Base-by-base conservation (phyloP, 257 asterid species). In the Coffea canephora region DNA sequence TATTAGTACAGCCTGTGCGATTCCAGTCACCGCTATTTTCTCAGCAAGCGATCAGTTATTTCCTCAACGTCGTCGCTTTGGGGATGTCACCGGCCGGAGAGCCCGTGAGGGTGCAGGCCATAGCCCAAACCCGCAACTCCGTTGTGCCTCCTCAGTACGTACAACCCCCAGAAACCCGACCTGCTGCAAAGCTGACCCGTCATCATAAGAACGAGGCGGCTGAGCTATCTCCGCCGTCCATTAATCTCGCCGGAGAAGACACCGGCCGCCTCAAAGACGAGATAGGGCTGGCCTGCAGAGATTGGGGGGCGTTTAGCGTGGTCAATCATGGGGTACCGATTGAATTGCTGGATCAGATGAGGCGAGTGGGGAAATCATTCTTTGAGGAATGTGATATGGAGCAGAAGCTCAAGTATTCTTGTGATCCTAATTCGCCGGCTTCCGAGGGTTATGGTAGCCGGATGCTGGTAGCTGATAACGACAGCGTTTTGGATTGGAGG, bases 391-490 rank as follows among this genome's bases (percentile, higher is more conserved):
- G 89, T 79, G 45, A 86, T 27, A 85, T 90, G 92, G 91, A 84
- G 77, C 86, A 91, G 69, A 95, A 95, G 84, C 86, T 88, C 34
- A 71, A 83, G 65, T 93, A 93, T 75, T 79, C 93, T 2, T 90
- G 97, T 54, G 92, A 92, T 55, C 84, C 94, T 5, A 85, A 73
- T 78, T 78, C 90, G 27, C 93, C 97, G 74, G 97, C 99, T 73
- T 89, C 99, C 0, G 94, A 95, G 84, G 99, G 99, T 9, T 95
- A 95, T 75, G 99, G 98, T 16, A 95, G 97, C 86, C 86, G 95
- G 9, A 92, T 95, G 98, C 86, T 95, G 25, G 97, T 89, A 8
- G 86, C 88, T 4, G 87, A 96, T 0, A 89, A 92, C 62, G 92
- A 93, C 52, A 83, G 92, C 1, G 94, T 92, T 85, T 87, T 95